phyloP scores from a whole-genome alignment of 371 early-diverging fungal genomes.

The Lichtheimia ramosa region DNA sequence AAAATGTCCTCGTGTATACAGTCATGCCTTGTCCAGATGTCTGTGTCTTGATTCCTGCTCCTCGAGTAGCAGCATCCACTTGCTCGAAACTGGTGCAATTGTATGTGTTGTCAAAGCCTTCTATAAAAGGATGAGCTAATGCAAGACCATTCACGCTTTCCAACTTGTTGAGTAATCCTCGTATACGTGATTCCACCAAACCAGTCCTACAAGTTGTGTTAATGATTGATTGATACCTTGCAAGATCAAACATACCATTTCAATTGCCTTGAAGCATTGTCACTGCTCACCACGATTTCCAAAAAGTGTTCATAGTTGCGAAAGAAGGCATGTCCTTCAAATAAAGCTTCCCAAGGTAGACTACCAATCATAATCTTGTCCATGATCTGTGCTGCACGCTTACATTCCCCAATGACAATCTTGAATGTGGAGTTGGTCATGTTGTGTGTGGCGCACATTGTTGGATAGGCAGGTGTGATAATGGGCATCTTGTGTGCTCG shows the following conservation, averaged over 20 bases:
- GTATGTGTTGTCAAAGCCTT: constrained; percentile 76
- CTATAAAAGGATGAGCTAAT: constrained; percentile 90
- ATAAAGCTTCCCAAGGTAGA: constrained; percentile 65
- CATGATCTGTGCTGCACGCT: constrained; percentile 67
- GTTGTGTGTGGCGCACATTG: constrained; percentile 99
- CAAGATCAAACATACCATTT: constrained; percentile 48
- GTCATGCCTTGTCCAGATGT: constrained; percentile 20
- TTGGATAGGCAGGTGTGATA: constrained; percentile 99
- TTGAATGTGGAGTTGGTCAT: constrained; percentile 89
- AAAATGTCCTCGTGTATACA: constrained; percentile 82
- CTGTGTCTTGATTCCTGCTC: constrained; percentile 44
- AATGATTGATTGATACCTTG: neutral
- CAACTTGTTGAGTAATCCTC: constrained; percentile 87
- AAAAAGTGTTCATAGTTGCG: constrained; percentile 88
- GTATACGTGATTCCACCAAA: constrained; percentile 91
- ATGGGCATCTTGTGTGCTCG: constrained; percentile 97
- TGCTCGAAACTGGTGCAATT: constrained; percentile 67
- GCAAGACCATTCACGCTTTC: constrained; percentile 80
- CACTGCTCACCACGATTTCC: constrained; percentile 85
- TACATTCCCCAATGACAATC: constrained; percentile 91
- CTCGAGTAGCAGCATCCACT: constrained; percentile 61
- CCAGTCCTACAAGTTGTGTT: constrained; percentile 53
- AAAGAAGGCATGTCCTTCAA: constrained; percentile 92
- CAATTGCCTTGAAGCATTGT: constrained; percentile 70
- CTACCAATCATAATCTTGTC: constrained; percentile 74